A percentile compares a stretch with the other conserved stretches of the same genome.
Evolutionary conservation across 1,284 basidiomycete genomes (phyloP).

Genomic region (Puccinia horiana): DNA sequence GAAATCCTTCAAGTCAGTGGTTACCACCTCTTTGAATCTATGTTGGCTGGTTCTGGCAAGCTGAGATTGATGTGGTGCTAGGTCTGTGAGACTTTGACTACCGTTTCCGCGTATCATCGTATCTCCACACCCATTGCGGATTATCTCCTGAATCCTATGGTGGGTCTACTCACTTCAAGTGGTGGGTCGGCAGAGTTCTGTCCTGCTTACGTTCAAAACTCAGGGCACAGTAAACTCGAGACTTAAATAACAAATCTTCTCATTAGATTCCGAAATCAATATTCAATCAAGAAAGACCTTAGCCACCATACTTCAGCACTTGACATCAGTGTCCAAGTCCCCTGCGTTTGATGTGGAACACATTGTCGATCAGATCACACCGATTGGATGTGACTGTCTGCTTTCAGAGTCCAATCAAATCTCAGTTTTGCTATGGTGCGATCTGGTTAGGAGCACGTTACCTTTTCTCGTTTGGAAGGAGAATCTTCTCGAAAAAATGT

Average conservation of each 20-base stretch:
- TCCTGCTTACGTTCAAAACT: no score
- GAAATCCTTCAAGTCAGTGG: constrained; percentile 27
- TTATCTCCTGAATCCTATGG: constrained; percentile 21
- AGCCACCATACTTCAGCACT: not conserved
- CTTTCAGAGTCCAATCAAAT: not conserved
- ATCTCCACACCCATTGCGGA: constrained; percentile 38
- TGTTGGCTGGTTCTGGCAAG: not conserved
- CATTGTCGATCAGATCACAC: not conserved
- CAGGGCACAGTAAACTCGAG: not conserved
- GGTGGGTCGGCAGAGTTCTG: constrained; percentile 18
- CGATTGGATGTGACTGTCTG: not conserved
- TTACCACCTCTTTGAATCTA: not conserved
- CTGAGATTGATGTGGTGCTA: not conserved
- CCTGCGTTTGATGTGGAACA: not conserved
- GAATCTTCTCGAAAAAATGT: constrained; percentile 10
- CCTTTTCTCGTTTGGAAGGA: constrained; percentile 10
- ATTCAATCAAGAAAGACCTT: constrained; percentile 20
- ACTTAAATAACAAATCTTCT: not conserved
- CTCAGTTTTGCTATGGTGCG: constrained; percentile 12
- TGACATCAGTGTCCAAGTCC: not conserved
- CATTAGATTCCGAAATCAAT: constrained; percentile 14
- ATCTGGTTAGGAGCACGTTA: constrained; percentile 5
- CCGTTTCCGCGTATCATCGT: constrained; percentile 43
- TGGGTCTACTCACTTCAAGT: constrained; percentile 7
- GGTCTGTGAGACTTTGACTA: constrained; percentile 25